A percentile compares a stretch with the other conserved stretches of the same genome.
These are phyloP conservation scores for Cynara cardunculus DNA, from an alignment of 129 eudicot species.

Conservation along the genomic window DNA sequence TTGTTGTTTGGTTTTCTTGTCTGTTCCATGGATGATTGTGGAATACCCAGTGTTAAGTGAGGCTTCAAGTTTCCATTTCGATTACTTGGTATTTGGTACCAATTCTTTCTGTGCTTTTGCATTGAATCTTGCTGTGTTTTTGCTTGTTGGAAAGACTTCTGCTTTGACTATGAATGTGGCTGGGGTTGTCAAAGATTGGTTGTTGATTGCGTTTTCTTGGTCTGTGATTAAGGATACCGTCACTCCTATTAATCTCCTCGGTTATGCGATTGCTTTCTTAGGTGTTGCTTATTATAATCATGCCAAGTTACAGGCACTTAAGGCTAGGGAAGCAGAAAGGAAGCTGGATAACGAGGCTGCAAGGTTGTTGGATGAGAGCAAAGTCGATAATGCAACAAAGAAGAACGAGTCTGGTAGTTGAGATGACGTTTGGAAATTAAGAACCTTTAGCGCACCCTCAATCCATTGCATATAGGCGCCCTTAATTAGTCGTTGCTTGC, in stretches of 20 bases:
- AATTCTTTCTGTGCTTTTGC: conserved; percentile 36
- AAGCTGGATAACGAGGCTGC: conserved; percentile 16
- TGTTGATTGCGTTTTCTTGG: conserved; percentile 45
- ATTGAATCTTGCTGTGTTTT: conserved; percentile 32
- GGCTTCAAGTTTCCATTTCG: conserved; percentile 25
- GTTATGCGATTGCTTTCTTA: conserved; percentile 35
- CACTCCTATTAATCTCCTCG: conserved; percentile 32
- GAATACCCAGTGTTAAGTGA: conserved; percentile 28
- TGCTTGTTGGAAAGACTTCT: conserved; percentile 39
- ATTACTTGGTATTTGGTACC: conserved; percentile 27
- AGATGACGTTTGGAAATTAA: neutral
- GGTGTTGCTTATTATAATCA: conserved; percentile 37
- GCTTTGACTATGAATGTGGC: conserved; percentile 46
- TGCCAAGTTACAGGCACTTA: conserved; percentile 51
- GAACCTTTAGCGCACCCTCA: neutral
- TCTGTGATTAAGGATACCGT: conserved; percentile 46
- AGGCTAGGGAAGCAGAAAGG: conserved; percentile 42
- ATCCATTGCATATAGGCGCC: neutral
- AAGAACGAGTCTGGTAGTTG: neutral
- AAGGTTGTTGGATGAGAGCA: conserved; percentile 45
- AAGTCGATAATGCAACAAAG: neutral
- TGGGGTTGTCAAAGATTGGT: conserved; percentile 43
- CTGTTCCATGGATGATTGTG: conserved; percentile 29
- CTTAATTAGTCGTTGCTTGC: neutral
- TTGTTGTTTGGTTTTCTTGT: conserved; percentile 31